Base-by-base conservation (phyloP, 2,329 filamentous ascomycete species). In the Diaporthe sp. region DNA sequence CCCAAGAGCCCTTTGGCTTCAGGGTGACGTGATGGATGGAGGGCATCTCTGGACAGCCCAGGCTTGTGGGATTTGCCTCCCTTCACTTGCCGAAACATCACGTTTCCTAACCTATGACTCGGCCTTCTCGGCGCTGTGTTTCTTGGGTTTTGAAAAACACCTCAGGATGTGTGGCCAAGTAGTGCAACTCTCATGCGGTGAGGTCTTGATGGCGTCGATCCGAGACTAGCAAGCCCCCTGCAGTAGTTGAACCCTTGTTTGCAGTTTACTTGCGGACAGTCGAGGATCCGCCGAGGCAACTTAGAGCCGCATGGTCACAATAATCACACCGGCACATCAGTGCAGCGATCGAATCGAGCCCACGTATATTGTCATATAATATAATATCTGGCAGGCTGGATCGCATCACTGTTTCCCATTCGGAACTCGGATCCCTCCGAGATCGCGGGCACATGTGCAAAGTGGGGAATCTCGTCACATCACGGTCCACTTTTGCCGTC, bases 291-390 rank as follows among this genome's bases (percentile, higher is more conserved):
- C 63, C 47, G 7, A 39, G 63, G 47, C n/a, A 53, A 22, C 44
- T 68, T 53, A 12, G 63, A 68, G 44, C 63, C 63, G 32, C 44
- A 53, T 22, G 44, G 13, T 68, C 35, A 44, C 63, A 51, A 68
- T 51, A 15, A 27, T 39, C 13, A 39, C 35, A 37, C n/a, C 39
- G 25, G 30, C 42, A n/a, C 30, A 37, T 15, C 35, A 39, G 35
- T 32, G 15, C 6, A 27, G 7, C 10, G 12, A 35, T 50, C 15
- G 30, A 37, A 13, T 37, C 22, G 30, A 66, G 30, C 44, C 44
- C 42, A 30, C 63, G 15, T 39, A 53, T 68, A 39, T 50, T 10
- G 30, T n/a, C 32, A 27, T 35, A 53, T n/a, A 9, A 27, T 53
- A 66, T 68, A 15, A 66, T 51, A 35, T 27, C 9, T 39, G 39